These are phyloP conservation scores for Lepidium aucheri DNA, from an alignment of 345 rosid species.

Conservation along the genomic window DNA sequence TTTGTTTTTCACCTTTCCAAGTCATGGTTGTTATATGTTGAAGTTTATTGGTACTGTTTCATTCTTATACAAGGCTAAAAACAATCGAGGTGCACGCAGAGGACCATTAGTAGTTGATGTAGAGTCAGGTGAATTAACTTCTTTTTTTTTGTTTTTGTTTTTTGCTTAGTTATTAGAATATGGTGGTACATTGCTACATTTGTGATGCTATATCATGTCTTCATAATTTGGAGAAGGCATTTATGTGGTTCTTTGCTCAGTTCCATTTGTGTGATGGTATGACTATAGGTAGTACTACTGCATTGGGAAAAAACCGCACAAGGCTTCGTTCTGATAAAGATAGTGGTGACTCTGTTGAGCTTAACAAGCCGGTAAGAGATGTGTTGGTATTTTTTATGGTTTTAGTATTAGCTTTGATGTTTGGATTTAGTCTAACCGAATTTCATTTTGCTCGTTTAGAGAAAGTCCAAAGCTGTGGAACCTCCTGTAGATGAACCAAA, in stretches of 20 bases:
- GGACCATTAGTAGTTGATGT: too few species aligned
- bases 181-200: too few species aligned
- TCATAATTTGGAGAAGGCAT: background rate
- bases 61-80: too few species aligned
- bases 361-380: constrained; percentile 10
- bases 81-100: too few species aligned
- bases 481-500: constrained; percentile 56
- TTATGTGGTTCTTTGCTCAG: too few species aligned
- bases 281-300: too few species aligned
- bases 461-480: constrained; percentile 23
- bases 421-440: background rate
- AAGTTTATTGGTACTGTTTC: too few species aligned
- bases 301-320: too few species aligned
- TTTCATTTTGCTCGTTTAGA: background rate
- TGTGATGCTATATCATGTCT: background rate
- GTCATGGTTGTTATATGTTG: too few species aligned
- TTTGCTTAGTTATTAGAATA: background rate
- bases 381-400: background rate
- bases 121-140: constrained; percentile 38
- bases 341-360: background rate
- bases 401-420: background rate
- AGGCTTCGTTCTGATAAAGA: constrained; percentile 14
- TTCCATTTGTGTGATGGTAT: too few species aligned
- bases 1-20: background rate
- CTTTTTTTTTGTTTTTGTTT: too few species aligned